phyloP scores from a whole-genome alignment of 371 early-diverging fungal genomes.

The Rozella allomycis region DNA sequence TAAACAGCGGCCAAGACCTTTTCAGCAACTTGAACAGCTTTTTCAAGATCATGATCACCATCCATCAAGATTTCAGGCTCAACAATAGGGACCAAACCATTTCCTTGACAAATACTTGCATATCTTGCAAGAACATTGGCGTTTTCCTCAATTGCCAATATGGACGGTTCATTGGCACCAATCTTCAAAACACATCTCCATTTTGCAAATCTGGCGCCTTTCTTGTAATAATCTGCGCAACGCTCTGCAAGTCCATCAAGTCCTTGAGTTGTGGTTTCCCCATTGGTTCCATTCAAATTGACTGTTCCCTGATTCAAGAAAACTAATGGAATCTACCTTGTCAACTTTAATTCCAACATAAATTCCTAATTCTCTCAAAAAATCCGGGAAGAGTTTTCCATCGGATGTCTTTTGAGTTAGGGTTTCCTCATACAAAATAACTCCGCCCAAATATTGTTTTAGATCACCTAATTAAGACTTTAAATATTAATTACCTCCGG shows the following conservation, averaged over 20 bases:
- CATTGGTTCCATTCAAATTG: slow-evolving; percentile 19
- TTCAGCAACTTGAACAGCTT: slow-evolving; percentile 18
- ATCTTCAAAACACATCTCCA: slow-evolving; percentile 41
- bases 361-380: slow-evolving; percentile 24
- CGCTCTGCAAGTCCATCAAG: slow-evolving; percentile 33
- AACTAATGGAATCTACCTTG: slow-evolving; percentile 17
- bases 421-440: slow-evolving; percentile 43
- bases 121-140: slow-evolving; percentile 39
- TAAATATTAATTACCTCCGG: slow-evolving; percentile 10
- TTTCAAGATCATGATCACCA: slow-evolving; percentile 30
- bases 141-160: slow-evolving; percentile 31
- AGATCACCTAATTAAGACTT: slow-evolving; percentile 9
- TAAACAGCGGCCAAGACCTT: slow-evolving; percentile 28
- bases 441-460: slow-evolving; percentile 32
- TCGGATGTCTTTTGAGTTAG: slow-evolving; percentile 22
- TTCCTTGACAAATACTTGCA: slow-evolving; percentile 35
- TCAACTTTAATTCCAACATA: slow-evolving; percentile 41
- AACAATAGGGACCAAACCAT: slow-evolving; percentile 40
- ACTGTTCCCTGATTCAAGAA: slow-evolving; percentile 11
- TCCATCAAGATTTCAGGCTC: slow-evolving; percentile 48
- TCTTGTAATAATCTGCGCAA: slow-evolving; percentile 18
- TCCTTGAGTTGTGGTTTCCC: slow-evolving; percentile 39
- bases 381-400: slow-evolving; percentile 22
- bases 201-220: slow-evolving; percentile 40
- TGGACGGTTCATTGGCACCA: slow-evolving; percentile 15